Percentiles rank a stretch among this genome's conserved stretches.
Evolutionary conservation across 2,329 filamentous ascomycete genomes (phyloP).

Genomic region (Aureobasidium sp.): DNA sequence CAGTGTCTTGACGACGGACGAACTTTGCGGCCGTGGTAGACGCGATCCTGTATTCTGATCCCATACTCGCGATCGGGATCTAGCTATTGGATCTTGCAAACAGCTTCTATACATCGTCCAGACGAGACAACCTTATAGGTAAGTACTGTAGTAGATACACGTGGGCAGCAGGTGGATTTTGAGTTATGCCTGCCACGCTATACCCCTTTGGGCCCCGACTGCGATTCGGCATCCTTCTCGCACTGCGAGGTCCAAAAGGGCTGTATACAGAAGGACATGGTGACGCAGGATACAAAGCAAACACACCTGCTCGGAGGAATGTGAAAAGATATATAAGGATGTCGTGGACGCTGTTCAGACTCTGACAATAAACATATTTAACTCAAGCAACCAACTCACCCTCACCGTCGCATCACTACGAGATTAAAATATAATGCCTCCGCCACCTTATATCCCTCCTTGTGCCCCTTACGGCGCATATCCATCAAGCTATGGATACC

Average conservation of each 20-base stretch:
- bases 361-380: neutral
- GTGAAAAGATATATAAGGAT: neutral
- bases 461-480: neutral
- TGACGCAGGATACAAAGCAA: neutral
- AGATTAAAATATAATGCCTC: neutral
- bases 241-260: constrained; percentile 1
- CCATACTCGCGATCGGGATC: neutral
- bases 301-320: neutral
- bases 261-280: neutral
- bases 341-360: neutral
- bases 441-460: neutral
- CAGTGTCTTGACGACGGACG: neutral
- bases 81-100: neutral
- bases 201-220: neutral
- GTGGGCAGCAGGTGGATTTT: neutral
- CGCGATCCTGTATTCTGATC: neutral
- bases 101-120: neutral
- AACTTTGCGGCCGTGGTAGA: neutral
- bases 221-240: constrained; percentile 7
- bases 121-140: neutral
- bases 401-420: neutral
- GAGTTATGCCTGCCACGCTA: neutral
- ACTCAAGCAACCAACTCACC: neutral
- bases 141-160: neutral
- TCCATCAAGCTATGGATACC: constrained; percentile 1